These are phyloP conservation scores for Trichoderma sp. DNA, from an alignment of 2,329 filamentous ascomycete genomes.

Conservation along the genomic window DNA sequence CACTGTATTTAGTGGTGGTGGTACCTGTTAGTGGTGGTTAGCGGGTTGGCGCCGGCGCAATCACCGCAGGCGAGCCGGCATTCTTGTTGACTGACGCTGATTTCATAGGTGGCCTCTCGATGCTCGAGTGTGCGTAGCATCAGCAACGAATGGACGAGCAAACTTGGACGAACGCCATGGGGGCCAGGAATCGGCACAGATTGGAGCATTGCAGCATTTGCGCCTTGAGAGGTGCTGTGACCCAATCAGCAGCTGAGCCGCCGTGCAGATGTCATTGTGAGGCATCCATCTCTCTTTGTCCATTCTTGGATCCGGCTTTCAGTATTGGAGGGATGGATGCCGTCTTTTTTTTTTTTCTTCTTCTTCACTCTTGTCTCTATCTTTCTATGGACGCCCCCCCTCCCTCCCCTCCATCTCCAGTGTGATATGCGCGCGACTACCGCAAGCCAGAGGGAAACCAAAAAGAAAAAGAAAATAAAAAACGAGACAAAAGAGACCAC, in stretches of 20 bases:
- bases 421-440: conserved; percentile 4
- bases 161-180: conserved; percentile 8
- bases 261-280: conserved; percentile 10
- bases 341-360: background rate
- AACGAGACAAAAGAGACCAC: background rate
- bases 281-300: conserved; percentile 11
- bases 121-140: background rate
- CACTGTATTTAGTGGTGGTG: conserved; percentile 2
- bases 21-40: conserved; percentile 13
- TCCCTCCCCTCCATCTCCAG: background rate
- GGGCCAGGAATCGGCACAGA: conserved; percentile 2
- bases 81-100: background rate
- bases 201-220: background rate
- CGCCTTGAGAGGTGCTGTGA: background rate
- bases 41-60: conserved; percentile 3
- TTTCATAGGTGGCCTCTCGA: conserved; percentile 16
- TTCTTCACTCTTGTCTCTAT: background rate
- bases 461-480: background rate
- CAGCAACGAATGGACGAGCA: background rate
- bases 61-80: conserved; percentile 6
- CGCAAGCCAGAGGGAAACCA: background rate
- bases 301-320: background rate
- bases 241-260: conserved; percentile 4
- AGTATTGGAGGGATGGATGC: background rate
- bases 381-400: background rate